Conservation (phyloP, 345 rosid genomes). For the Dipteronia sinensis region DNA sequence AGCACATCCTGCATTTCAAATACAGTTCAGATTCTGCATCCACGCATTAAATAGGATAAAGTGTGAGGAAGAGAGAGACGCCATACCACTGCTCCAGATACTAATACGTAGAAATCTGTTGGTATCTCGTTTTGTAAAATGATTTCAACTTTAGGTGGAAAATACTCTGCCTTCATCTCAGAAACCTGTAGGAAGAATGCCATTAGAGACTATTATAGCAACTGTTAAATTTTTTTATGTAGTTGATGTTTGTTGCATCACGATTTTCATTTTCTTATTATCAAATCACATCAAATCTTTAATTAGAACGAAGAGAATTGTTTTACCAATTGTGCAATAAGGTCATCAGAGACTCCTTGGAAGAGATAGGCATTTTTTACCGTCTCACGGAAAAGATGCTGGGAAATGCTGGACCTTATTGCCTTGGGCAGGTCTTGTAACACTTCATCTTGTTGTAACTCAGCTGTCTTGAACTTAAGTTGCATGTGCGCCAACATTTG, state of each 20-base stretch:
- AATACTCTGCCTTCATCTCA: constrained; percentile 82
- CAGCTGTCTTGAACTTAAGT: constrained; percentile 85
- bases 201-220: not conserved
- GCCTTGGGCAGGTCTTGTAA: constrained; percentile 87
- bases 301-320: not conserved
- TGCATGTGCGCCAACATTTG: constrained; percentile 94
- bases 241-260: not conserved
- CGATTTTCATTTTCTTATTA: not conserved
- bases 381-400: constrained; percentile 64
- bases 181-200: constrained; percentile 53
- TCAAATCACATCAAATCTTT: not conserved
- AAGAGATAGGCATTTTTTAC: constrained; percentile 69
- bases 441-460: constrained; percentile 85
- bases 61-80: constrained; percentile 4
- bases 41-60: not conserved
- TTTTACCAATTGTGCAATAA: constrained; percentile 71
- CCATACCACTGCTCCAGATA: constrained; percentile 87
- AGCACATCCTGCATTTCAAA: constrained; percentile 64
- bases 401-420: constrained; percentile 78
- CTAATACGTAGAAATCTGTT: constrained; percentile 84
- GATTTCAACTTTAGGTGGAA: constrained; percentile 91
- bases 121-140: constrained; percentile 87
- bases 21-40: constrained; percentile 21
- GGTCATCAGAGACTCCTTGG: constrained; percentile 71
- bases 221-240: not conserved